These are phyloP conservation scores for Aspergillus novoparasiticus DNA, from an alignment of 2,329 filamentous ascomycete genomes.

Conservation along the genomic window DNA sequence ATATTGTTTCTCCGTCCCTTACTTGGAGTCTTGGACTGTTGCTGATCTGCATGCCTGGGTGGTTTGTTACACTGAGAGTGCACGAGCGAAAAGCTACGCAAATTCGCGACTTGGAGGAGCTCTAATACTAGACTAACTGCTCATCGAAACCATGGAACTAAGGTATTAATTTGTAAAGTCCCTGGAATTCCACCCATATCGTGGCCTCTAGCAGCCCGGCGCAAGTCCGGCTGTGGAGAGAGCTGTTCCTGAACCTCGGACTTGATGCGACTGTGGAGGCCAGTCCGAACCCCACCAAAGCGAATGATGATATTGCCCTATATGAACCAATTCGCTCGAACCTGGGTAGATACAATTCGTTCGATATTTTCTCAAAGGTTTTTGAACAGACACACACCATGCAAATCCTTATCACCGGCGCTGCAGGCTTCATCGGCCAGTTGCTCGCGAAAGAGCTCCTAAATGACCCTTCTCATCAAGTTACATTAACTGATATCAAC, in stretches of 20 bases:
- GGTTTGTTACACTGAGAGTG: neutral
- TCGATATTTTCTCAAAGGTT: neutral
- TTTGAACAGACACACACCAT: slow-evolving; percentile 25
- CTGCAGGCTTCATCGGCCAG: slow-evolving; percentile 66
- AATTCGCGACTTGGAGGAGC: neutral
- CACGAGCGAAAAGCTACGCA: neutral
- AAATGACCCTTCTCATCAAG: slow-evolving; percentile 47
- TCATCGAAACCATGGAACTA: neutral
- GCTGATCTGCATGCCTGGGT: neutral
- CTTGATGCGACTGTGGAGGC: slow-evolving; percentile 41
- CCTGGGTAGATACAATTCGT: neutral
- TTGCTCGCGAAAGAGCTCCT: slow-evolving; percentile 60
- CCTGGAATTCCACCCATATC: neutral
- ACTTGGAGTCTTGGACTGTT: too few species aligned
- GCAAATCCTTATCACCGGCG: slow-evolving; percentile 65
- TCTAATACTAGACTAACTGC: neutral
- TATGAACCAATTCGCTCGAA: neutral
- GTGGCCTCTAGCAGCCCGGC: slow-evolving; percentile 9
- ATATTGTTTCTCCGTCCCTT: too few species aligned
- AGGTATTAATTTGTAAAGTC: neutral
- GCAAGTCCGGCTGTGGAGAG: slow-evolving; percentile 37
- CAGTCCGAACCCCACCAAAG: slow-evolving; percentile 16
- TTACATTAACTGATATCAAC: slow-evolving; percentile 62
- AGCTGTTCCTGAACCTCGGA: slow-evolving; percentile 28
- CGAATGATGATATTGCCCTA: slow-evolving; percentile 11